A percentile compares a stretch with the other conserved stretches of the same genome.
phyloP scores from a whole-genome alignment of 2,329 filamentous ascomycete species.

The Diaporthe australafricana region DNA sequence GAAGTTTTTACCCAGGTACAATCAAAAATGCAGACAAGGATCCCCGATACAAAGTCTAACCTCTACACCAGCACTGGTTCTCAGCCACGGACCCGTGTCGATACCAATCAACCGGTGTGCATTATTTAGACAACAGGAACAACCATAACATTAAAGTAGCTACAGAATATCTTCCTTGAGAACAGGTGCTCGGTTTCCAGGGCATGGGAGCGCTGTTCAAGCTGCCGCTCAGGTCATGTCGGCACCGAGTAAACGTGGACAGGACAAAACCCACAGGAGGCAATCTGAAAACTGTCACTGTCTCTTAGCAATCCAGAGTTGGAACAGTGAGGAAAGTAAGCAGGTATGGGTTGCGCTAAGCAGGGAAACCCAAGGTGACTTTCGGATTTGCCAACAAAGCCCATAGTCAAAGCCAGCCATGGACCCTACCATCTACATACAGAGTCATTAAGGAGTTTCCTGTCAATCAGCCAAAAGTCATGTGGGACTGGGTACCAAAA shows the following conservation, averaged over 20 bases:
- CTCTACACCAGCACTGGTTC: neutral
- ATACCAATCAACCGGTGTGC: neutral
- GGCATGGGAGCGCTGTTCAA: neutral
- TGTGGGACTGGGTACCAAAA: neutral
- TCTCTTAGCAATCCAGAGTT: too few species aligned
- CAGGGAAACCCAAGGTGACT: too few species aligned
- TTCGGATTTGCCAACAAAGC: neutral
- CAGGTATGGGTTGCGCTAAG: too few species aligned
- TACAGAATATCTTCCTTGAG: neutral
- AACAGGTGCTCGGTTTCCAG: neutral
- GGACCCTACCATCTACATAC: too few species aligned
- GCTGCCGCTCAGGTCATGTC: neutral
- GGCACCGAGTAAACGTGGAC: slow-evolving; percentile 7
- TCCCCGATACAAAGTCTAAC: neutral
- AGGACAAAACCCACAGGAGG: too few species aligned
- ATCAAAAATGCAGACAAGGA: neutral
- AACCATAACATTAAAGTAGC: neutral
- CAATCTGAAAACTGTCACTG: too few species aligned
- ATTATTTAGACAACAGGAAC: neutral
- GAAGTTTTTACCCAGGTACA: slow-evolving; percentile 19
- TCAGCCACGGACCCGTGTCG: neutral
- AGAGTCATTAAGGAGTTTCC: neutral
- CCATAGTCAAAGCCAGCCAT: neutral
- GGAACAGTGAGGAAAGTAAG: too few species aligned
- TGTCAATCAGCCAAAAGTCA: neutral